Base-by-base conservation (phyloP, 768 basidiomycete genomes). In the Paxillus ammoniavirescens region DNA sequence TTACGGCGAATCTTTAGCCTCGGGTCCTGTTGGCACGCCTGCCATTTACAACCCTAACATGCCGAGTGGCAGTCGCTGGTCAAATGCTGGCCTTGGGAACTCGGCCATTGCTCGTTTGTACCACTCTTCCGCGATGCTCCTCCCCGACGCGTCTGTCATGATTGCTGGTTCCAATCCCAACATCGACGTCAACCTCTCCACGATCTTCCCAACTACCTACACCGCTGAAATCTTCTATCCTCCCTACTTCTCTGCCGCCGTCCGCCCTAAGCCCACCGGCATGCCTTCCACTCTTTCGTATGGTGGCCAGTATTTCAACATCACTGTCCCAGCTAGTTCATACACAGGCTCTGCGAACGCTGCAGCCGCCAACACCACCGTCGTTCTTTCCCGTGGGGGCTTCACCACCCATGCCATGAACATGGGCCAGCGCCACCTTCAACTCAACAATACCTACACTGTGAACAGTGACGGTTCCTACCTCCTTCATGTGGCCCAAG, bases 161-260 rank as follows among this genome's bases (percentile, higher is more conserved):
- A 81, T 96, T 58, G 93, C 91, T 41, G 96, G 96, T 10, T 93
- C 91, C 30, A 98, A 98, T 73, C 94, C 95, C 14, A 96, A 95
- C 67, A 78, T 91, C 44, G 94, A 98, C 63, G 86, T 88, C 59
- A 91, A 90, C 62, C 52, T 72, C 36, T 71, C 75, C 36, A 80
- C 87, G 7, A 35, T 78, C 52, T 93, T 78, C 77, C 85, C 87
- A 2, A 93, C 93, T 2, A 82, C 86, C 31, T 95, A 94, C 66
- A 74, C 81, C 31, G 86, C 89, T 2, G 93, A 97, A 68, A 80
- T 86, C 42, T 98, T 94, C 75, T 97, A 95, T 73, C 96, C 96
- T 0, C 78, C 85, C 5, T 99, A 96, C 75, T 99, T 88, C 74
- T 78, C 78, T 44, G 80, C 87, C 10, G 61, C 72, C 37, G 74